Percentiles rank a stretch among this genome's conserved stretches.
Evolutionary conservation across 805 yeast genomes (phyloP).

Genomic region (Kockiozyma suomiensis): DNA sequence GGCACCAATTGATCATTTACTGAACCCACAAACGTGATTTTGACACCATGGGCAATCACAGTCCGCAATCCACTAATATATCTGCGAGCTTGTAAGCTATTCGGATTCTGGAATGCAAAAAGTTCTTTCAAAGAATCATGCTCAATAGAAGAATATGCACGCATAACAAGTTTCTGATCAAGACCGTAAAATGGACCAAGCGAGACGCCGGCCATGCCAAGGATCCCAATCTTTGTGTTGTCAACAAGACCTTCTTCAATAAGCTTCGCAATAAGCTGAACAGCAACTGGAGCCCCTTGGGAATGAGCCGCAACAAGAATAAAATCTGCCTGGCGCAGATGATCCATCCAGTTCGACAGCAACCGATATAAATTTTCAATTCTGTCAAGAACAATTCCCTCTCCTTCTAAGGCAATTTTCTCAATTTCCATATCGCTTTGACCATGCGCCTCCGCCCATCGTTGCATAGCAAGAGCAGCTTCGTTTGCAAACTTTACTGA

Average conservation of each 20-base stretch:
- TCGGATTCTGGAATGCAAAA: constrained; percentile 82
- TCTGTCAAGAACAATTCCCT: constrained; percentile 85
- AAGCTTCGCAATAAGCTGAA: constrained; percentile 72
- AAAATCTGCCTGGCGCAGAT: constrained; percentile 67
- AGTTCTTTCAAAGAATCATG: constrained; percentile 82
- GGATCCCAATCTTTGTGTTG: constrained; percentile 58
- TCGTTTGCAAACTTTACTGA: constrained; percentile 87
- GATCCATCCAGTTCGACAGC: constrained; percentile 66
- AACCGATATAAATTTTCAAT: constrained; percentile 78
- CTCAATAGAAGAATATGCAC: constrained; percentile 89
- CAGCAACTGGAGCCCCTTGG: constrained; percentile 92
- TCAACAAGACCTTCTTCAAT: constrained; percentile 59
- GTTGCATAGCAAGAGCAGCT: constrained; percentile 74
- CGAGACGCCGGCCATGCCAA: constrained; percentile 95
- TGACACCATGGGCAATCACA: constrained; percentile 69
- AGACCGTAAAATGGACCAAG: constrained; percentile 92
- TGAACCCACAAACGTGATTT: constrained; percentile 81
- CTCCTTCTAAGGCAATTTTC: constrained; percentile 90
- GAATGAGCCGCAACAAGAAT: constrained; percentile 93
- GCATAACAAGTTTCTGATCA: constrained; percentile 78
- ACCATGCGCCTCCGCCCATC: constrained; percentile 58
- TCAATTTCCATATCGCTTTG: constrained; percentile 60
- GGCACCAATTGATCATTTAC: constrained; percentile 95
- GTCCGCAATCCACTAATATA: constrained; percentile 67
- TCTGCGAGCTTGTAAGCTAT: constrained; percentile 69